Conservation (phyloP, 805 yeast genomes). For the Metschnikowia similis region DNA sequence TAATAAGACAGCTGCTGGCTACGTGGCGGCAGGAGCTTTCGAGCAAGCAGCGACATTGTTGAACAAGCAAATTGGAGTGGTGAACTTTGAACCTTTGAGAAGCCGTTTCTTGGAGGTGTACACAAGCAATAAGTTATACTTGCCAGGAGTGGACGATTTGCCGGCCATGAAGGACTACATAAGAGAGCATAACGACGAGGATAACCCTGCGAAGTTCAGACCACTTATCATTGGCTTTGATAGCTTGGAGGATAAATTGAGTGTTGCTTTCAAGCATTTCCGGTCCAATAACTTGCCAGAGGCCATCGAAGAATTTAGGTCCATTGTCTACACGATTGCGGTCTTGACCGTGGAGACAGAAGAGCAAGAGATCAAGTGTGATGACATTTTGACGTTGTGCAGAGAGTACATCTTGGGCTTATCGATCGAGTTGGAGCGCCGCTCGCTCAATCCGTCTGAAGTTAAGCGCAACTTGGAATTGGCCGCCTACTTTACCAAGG, state of each 20-base stretch:
- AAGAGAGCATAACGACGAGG: conserved; percentile 60
- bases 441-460: conserved; percentile 66
- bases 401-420: conserved; percentile 90
- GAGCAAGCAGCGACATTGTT: conserved; percentile 93
- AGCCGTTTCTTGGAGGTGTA: conserved; percentile 79
- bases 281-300: conserved; percentile 77
- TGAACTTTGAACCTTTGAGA: conserved; percentile 83
- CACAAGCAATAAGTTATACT: conserved; percentile 68
- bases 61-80: conserved; percentile 83
- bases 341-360: conserved; percentile 66
- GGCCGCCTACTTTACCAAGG: conserved; percentile 92
- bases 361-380: conserved; percentile 74
- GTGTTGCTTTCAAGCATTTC: conserved; percentile 77
- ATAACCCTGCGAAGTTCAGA: conserved; percentile 39
- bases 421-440: conserved; percentile 85
- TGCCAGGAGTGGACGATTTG: conserved; percentile 70
- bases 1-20: conserved; percentile 85
- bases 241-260: conserved; percentile 53
- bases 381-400: conserved; percentile 66
- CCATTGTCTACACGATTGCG: conserved; percentile 69
- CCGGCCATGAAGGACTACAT: conserved; percentile 68
- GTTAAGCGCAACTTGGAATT: conserved; percentile 85
- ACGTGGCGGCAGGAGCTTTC: conserved; percentile 94
- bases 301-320: conserved; percentile 77
- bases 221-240: conserved; percentile 79